phyloP scores from a whole-genome alignment of 176 grass and related monocot species.

The Ampelocalamus luodianensis region DNA sequence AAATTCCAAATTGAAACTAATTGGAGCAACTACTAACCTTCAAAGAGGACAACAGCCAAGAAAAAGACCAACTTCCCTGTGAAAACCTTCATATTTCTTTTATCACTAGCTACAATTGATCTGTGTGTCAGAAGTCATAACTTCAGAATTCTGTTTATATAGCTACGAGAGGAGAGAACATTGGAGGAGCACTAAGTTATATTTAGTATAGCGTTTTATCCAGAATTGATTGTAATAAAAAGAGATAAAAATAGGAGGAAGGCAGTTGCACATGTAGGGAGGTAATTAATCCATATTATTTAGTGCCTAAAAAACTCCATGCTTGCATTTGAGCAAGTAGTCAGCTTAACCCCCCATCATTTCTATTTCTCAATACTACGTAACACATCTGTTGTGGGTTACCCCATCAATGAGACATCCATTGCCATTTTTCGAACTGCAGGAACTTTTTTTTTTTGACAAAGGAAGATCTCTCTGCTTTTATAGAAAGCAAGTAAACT shows the following conservation, averaged over 20 bases:
- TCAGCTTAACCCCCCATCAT: not conserved
- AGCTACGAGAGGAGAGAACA: constrained; percentile 25
- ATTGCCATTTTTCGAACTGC: not conserved
- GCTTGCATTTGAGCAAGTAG: not conserved
- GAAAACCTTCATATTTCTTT: constrained; percentile 36
- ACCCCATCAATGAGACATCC: not conserved
- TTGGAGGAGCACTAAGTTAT: not conserved
- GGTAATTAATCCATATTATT: not conserved
- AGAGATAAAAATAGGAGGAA: constrained; percentile 29
- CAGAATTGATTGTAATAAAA: not conserved
- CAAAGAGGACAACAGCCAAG: constrained; percentile 35
- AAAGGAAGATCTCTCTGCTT: too few relatives aligned
- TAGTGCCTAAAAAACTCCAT: not conserved
- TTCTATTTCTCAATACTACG: not conserved
- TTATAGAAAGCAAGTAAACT: too few relatives aligned
- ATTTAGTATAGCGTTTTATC: not conserved
- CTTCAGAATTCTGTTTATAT: not conserved
- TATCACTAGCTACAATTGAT: not conserved
- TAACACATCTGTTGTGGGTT: not conserved
- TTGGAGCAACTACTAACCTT: constrained; percentile 38
- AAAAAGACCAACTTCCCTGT: constrained; percentile 29
- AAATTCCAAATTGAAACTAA: not conserved
- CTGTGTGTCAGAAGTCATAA: not conserved
- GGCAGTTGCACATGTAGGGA: constrained; percentile 14
- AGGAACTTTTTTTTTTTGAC: too few relatives aligned